These are phyloP conservation scores for Alternaria sp. DNA, from an alignment of 2,329 filamentous ascomycete species.

Conservation along the genomic window DNA sequence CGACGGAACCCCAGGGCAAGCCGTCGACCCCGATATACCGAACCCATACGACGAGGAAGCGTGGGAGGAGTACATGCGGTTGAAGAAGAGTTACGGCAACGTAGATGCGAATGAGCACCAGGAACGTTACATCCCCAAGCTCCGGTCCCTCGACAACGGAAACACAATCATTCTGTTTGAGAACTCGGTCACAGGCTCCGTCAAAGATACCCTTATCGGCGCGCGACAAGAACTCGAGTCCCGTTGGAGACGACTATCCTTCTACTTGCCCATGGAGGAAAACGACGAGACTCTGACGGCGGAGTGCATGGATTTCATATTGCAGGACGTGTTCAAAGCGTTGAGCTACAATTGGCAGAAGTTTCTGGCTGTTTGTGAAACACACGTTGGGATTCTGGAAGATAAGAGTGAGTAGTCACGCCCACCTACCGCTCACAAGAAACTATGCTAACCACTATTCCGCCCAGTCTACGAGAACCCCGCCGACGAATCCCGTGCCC, in stretches of 20 bases:
- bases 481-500: constrained; percentile 59
- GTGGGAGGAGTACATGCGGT: constrained; percentile 40
- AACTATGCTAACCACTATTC: neutral
- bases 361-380: constrained; percentile 54
- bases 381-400: constrained; percentile 56
- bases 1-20: constrained; percentile 48
- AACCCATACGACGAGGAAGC: constrained; percentile 54
- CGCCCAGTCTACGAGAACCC: constrained; percentile 58
- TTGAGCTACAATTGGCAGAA: constrained; percentile 55
- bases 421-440: neutral
- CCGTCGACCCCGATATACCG: constrained; percentile 50
- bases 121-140: constrained; percentile 49
- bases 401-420: constrained; percentile 29
- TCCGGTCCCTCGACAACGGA: constrained; percentile 56
- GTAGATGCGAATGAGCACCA: constrained; percentile 38
- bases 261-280: constrained; percentile 56
- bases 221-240: constrained; percentile 59
- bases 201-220: constrained; percentile 58
- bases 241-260: constrained; percentile 61
- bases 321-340: constrained; percentile 58
- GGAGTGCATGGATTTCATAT: constrained; percentile 59
- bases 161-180: constrained; percentile 61
- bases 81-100: constrained; percentile 38
- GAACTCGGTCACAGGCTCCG: constrained; percentile 54
- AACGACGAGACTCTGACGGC: constrained; percentile 53